These are phyloP conservation scores for Fusarium compactum DNA, from an alignment of 2,329 filamentous ascomycete genomes.

Conservation along the genomic window DNA sequence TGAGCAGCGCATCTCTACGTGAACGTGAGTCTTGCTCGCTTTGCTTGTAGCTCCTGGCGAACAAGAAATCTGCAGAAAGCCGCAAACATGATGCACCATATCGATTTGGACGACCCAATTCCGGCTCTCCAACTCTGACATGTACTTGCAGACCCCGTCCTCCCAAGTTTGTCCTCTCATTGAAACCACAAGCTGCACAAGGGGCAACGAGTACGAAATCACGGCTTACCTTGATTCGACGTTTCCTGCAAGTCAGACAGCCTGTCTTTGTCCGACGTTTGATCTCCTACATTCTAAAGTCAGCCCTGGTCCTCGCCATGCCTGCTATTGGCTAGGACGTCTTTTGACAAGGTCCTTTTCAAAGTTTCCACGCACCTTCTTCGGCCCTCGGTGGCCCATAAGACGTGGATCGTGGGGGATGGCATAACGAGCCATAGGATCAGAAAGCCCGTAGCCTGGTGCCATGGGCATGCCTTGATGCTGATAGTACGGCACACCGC, in stretches of 20 bases:
- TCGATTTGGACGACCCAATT: slow-evolving; percentile 24
- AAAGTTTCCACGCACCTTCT: slow-evolving; percentile 63
- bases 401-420: slow-evolving; percentile 63
- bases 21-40: slow-evolving; percentile 37
- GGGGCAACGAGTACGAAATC: slow-evolving; percentile 41
- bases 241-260: slow-evolving; percentile 72
- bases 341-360: background rate
- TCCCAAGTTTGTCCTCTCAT: slow-evolving; percentile 25
- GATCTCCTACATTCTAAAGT: slow-evolving; percentile 62
- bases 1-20: slow-evolving; percentile 42
- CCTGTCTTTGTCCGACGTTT: slow-evolving; percentile 73
- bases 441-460: slow-evolving; percentile 58
- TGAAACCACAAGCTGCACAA: slow-evolving; percentile 16
- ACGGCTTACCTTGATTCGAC: slow-evolving; percentile 69
- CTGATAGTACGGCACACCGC: slow-evolving; percentile 59
- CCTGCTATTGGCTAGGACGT: background rate
- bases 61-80: slow-evolving; percentile 34
- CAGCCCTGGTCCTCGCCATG: slow-evolving; percentile 29
- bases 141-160: slow-evolving; percentile 28
- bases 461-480: slow-evolving; percentile 53
- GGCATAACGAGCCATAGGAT: slow-evolving; percentile 60
- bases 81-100: slow-evolving; percentile 38
- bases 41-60: slow-evolving; percentile 34
- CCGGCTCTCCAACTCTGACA: slow-evolving; percentile 20
- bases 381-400: slow-evolving; percentile 63